phyloP scores from a whole-genome alignment of 352 stramenopile species.

The Phytophthora brassicae region DNA sequence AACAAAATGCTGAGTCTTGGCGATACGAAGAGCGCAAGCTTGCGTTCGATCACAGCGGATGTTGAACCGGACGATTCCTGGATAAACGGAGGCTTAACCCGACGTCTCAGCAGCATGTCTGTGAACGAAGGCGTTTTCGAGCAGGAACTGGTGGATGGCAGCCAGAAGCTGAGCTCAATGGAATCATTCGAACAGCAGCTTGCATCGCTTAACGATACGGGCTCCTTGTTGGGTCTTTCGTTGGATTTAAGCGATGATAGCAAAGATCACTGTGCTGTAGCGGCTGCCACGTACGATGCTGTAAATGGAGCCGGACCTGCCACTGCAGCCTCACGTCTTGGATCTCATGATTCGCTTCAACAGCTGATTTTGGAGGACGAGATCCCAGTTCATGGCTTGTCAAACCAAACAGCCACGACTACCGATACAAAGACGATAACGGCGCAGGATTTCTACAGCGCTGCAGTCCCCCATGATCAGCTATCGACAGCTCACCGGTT shows the following conservation, averaged over 20 bases:
- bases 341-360: constrained; percentile 33
- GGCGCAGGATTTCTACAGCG: constrained; percentile 61
- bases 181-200: constrained; percentile 47
- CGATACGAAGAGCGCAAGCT: constrained; percentile 50
- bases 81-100: constrained; percentile 49
- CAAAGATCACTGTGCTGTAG: constrained; percentile 22
- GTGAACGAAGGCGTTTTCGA: constrained; percentile 34
- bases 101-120: constrained; percentile 55
- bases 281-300: constrained; percentile 20
- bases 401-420: constrained; percentile 5
- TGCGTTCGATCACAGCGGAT: constrained; percentile 54
- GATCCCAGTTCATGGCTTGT: constrained; percentile 29
- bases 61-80: constrained; percentile 51
- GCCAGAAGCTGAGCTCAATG: constrained; percentile 34
- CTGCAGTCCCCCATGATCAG: constrained; percentile 42
- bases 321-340: not conserved
- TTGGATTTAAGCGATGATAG: constrained; percentile 27
- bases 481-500: constrained; percentile 48
- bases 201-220: constrained; percentile 39
- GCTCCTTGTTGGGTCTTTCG: constrained; percentile 36
- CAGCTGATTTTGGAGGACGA: constrained; percentile 44
- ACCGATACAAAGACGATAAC: constrained; percentile 42
- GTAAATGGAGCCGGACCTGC: constrained; percentile 18
- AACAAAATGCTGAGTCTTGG: constrained; percentile 61
- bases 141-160: constrained; percentile 33